A percentile compares a stretch with the other conserved stretches of the same genome.
Evolutionary conservation across 768 basidiomycete species (phyloP).

Genomic region (Grammothele lineata): DNA sequence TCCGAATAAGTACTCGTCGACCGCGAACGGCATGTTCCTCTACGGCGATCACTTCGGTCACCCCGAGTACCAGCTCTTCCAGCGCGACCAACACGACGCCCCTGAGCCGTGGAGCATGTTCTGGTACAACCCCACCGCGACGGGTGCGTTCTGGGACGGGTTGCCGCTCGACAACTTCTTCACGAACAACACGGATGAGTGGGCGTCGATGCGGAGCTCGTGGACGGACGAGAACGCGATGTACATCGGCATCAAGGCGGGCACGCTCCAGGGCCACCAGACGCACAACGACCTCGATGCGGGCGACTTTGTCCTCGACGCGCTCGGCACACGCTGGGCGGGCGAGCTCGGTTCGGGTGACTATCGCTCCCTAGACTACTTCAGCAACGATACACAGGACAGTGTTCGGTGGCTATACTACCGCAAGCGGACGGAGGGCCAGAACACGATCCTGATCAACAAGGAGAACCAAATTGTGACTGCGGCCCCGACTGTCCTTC

Average conservation of each 20-base stretch:
- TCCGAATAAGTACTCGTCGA: slow-evolving; percentile 92
- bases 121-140: slow-evolving; percentile 86
- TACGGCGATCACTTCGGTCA: slow-evolving; percentile 66
- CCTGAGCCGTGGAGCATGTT: slow-evolving; percentile 60
- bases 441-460: slow-evolving; percentile 86
- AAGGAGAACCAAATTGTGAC: slow-evolving; percentile 76
- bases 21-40: slow-evolving; percentile 84
- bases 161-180: slow-evolving; percentile 82
- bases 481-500: slow-evolving; percentile 49
- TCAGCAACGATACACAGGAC: slow-evolving; percentile 65
- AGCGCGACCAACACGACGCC: slow-evolving; percentile 72
- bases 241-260: slow-evolving; percentile 88
- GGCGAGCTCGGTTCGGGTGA: slow-evolving; percentile 91
- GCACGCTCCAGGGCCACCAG: slow-evolving; percentile 76
- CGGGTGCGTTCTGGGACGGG: slow-evolving; percentile 91
- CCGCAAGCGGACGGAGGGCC: slow-evolving; percentile 94
- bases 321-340: slow-evolving; percentile 89
- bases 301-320: slow-evolving; percentile 95
- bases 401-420: slow-evolving; percentile 87
- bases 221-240: slow-evolving; percentile 87
- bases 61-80: slow-evolving; percentile 79
- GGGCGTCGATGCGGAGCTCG: slow-evolving; percentile 87
- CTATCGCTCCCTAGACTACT: slow-evolving; percentile 76
- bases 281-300: slow-evolving; percentile 93
- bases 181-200: slow-evolving; percentile 64